Percentiles rank a stretch among this genome's conserved stretches.
These are phyloP conservation scores for Mycena alexandri DNA, from an alignment of 768 basidiomycete genomes.

Conservation along the genomic window DNA sequence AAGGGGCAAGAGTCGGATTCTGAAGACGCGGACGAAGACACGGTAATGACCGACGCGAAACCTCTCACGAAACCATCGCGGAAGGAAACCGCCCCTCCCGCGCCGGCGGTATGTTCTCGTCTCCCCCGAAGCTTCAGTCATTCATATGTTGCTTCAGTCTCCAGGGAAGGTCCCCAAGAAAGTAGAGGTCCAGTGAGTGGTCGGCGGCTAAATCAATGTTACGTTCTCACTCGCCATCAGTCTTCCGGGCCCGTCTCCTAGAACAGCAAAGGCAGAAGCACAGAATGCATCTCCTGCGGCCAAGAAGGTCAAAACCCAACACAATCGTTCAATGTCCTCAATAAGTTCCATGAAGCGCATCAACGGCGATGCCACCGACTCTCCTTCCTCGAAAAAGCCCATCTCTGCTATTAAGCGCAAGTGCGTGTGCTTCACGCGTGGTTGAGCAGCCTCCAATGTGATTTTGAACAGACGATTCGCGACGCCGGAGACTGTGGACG, in stretches of 20 bases:
- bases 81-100: conserved; percentile 21
- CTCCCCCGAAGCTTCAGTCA: neutral
- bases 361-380: conserved; percentile 31
- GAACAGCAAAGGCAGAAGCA: conserved; percentile 32
- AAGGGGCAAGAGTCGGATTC: conserved; percentile 13
- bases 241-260: conserved; percentile 43
- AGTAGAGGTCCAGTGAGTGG: conserved; percentile 49
- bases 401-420: conserved; percentile 33
- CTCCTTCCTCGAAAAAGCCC: conserved; percentile 39
- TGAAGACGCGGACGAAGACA: conserved; percentile 34
- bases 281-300: conserved; percentile 27
- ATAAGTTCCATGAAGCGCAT: conserved; percentile 49
- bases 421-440: conserved; percentile 11
- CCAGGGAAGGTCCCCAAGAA: conserved; percentile 44
- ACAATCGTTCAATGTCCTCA: conserved; percentile 39
- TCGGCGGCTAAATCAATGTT: neutral
- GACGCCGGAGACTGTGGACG: conserved; percentile 59
- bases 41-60: conserved; percentile 29
- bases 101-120: conserved; percentile 25
- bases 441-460: neutral
- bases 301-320: conserved; percentile 34
- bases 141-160: conserved; percentile 23
- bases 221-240: conserved; percentile 33
- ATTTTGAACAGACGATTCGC: conserved; percentile 33
- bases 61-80: conserved; percentile 20